Conservation (phyloP, 1,284 basidiomycete genomes). For the Ceratobasidium sp. region DNA sequence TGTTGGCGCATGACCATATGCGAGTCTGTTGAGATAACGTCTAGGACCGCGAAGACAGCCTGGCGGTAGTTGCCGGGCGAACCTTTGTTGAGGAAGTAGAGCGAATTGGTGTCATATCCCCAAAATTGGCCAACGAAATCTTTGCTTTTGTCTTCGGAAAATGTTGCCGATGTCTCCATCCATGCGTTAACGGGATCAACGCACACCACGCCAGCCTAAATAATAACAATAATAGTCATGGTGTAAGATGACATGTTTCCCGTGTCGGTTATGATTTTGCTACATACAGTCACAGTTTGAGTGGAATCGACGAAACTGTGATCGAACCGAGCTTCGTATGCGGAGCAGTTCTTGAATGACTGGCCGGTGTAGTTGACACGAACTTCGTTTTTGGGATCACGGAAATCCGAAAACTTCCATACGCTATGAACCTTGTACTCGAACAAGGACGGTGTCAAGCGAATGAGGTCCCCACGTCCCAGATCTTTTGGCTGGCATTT, state of each 20-base stretch:
- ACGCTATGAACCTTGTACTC: conserved; percentile 21
- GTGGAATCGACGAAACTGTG: neutral
- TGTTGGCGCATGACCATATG: neutral
- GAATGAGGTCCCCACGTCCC: neutral
- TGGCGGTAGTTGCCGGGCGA: conserved; percentile 14
- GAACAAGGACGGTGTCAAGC: conserved; percentile 1
- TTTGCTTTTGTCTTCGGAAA: neutral
- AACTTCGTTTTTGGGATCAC: neutral
- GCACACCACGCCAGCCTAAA: conserved; percentile 5
- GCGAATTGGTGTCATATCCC: neutral
- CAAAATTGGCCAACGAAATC: conserved; percentile 1
- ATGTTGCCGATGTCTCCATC: conserved; percentile 1
- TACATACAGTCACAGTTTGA: neutral
- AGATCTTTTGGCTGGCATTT: conserved; percentile 14
- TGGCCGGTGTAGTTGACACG: neutral
- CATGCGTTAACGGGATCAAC: neutral
- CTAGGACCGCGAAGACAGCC: conserved; percentile 4
- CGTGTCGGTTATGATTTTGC: too few relatives aligned
- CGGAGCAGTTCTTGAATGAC: neutral
- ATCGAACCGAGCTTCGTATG: neutral
- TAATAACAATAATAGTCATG: neutral
- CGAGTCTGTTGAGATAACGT: conserved; percentile 11
- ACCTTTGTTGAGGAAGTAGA: neutral
- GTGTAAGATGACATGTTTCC: neutral
- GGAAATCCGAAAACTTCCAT: neutral